Evolutionary conservation across 768 basidiomycete genomes (phyloP).

Genomic region (Albatrellus ellisii): DNA sequence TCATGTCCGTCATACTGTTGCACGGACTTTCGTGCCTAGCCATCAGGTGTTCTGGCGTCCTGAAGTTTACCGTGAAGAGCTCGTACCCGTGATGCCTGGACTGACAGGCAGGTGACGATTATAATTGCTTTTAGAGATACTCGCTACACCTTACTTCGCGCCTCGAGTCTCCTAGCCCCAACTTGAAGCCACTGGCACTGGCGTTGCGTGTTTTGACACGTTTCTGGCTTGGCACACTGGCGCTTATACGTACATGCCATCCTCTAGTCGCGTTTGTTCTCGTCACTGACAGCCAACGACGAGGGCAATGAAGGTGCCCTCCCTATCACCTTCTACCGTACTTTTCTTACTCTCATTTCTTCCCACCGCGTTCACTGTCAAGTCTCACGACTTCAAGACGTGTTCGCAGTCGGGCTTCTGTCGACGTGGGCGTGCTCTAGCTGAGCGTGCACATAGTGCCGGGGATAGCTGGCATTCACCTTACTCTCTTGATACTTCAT

Average conservation of each 20-base stretch:
- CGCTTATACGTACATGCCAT: too few relatives aligned
- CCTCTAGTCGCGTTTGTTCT: not conserved
- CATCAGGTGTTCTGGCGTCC: not conserved
- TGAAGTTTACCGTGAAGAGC: not conserved
- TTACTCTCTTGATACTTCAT: slow-evolving; percentile 57
- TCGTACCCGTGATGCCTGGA: not conserved
- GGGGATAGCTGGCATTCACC: slow-evolving; percentile 67
- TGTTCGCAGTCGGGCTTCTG: slow-evolving; percentile 95
- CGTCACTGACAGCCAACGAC: not conserved
- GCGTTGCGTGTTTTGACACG: not conserved
- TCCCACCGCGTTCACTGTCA: slow-evolving; percentile 39
- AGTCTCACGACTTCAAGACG: slow-evolving; percentile 83
- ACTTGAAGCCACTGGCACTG: not conserved
- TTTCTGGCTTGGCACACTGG: not conserved
- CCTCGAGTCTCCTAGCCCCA: not conserved
- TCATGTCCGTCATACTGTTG: not conserved
- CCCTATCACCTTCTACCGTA: slow-evolving; percentile 2
- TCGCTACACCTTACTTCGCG: not conserved
- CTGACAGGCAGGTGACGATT: not conserved
- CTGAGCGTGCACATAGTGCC: slow-evolving; percentile 52
- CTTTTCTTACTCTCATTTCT: slow-evolving; percentile 22
- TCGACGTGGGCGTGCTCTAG: slow-evolving; percentile 76
- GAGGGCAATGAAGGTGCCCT: slow-evolving; percentile 11
- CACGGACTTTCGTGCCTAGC: not conserved
- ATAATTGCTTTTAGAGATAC: not conserved